These are phyloP conservation scores for Areca catechu DNA, from an alignment of 176 grass and related monocot species.

Conservation along the genomic window DNA sequence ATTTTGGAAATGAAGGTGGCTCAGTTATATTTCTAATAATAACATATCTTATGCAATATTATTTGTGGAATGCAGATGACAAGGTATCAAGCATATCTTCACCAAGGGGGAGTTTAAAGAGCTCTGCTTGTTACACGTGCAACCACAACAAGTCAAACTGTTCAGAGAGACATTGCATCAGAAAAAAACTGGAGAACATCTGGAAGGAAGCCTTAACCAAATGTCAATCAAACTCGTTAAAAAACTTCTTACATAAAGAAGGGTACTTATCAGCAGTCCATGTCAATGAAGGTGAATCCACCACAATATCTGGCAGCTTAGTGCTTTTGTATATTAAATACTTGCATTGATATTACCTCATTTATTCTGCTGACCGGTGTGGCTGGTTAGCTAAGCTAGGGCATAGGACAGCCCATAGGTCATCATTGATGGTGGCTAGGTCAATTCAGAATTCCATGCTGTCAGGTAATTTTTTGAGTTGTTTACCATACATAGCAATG, in stretches of 20 bases:
- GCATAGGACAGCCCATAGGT: too few species aligned
- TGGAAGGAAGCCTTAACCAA: constrained; percentile 68
- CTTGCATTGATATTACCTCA: too few species aligned
- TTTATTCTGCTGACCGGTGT: too few species aligned
- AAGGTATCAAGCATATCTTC: constrained; percentile 25
- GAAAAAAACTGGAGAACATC: constrained; percentile 82
- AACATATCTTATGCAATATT: too few species aligned
- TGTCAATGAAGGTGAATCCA: constrained; percentile 67
- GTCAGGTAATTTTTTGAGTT: too few species aligned
- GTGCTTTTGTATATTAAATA: neutral
- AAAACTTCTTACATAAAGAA: constrained; percentile 81
- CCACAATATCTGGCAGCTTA: neutral
- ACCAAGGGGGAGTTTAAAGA: constrained; percentile 52
- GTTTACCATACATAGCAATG: too few species aligned
- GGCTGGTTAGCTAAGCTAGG: too few species aligned
- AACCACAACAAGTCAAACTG: constrained; percentile 71
- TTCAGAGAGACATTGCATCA: constrained; percentile 66
- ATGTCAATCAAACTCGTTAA: constrained; percentile 76
- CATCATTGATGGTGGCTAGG: too few species aligned
- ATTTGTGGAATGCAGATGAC: constrained; percentile 44
- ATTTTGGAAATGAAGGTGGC: too few species aligned
- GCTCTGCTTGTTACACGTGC: constrained; percentile 65
- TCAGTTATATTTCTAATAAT: too few species aligned
- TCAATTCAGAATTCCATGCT: too few species aligned
- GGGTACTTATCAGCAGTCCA: constrained; percentile 70